Base-by-base conservation (phyloP, 2,329 filamentous ascomycete genomes). In the Penicillium frequentans region DNA sequence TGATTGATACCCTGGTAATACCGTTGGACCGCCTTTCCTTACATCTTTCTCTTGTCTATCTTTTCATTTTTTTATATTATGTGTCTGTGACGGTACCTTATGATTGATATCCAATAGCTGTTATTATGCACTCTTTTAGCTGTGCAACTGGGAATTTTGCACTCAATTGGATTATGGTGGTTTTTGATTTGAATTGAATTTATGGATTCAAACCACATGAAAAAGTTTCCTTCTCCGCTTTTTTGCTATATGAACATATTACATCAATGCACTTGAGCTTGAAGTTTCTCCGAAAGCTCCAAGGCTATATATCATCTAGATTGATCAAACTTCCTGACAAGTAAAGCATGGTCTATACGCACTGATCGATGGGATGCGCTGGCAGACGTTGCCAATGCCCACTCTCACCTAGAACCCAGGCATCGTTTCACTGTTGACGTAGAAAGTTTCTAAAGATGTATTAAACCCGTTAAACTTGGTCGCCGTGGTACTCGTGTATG, bases 381-480 rank as follows among this genome's bases (percentile, higher is more conserved):
- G 14, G 31, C 13, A 33, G 31, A 33, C 6, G 13, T 33, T 16
- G 10, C 29, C 24, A 14, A 26, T 21, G 10, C n/a, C 7, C 23
- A 49, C 16, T 6, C n/a, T n/a, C 9, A 29, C 26, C 27, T 26
- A 63, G 39, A 48, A 49, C 2, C 35, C 46, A 5, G 39, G 21
- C 35, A 55, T 37, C 3, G 47, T 50, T 44, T 72, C 65, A n/a
- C 72, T 71, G 33, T 70, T 64, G 49, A 71, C 54, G 49, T 69
- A 68, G 11, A 63, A 49, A 1, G 54, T 58, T 16, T 61, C 31
- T 21, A 56, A 54, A 19, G 52, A 33, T 24, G 56, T 55, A 16
- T 37, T 50, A 26, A 69, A 69, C 6, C 67, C 65, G 55, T 69
- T 69, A 54, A 67, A 69, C 31, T 49, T 63, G 1, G 67, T 68